Percentiles rank a stretch among this genome's conserved stretches.
Evolutionary conservation across 2,329 filamentous ascomycete species (phyloP).

Genomic region (Pseudophaeomoniella oleicola): DNA sequence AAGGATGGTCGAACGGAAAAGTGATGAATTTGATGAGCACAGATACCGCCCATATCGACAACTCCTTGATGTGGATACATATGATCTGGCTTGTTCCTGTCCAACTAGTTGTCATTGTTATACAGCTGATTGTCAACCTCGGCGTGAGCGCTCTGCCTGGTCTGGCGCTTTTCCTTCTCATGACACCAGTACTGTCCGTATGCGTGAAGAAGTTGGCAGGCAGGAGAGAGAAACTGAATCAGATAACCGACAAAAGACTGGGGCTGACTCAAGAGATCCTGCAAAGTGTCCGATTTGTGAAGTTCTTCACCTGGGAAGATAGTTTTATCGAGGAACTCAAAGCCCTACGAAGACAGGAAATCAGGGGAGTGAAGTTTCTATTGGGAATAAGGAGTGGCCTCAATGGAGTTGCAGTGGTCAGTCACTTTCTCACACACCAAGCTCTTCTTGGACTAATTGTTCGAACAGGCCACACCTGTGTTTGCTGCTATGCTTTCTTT

Average conservation of each 20-base stretch:
- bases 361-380: neutral
- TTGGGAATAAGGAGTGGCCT: neutral
- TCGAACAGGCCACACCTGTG: neutral
- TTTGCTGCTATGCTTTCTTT: too few species aligned
- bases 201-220: neutral
- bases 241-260: constrained; percentile 1
- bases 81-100: neutral
- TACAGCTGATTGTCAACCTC: neutral
- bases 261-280: neutral
- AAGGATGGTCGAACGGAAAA: neutral
- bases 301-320: neutral
- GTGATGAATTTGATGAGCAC: neutral
- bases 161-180: neutral
- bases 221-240: neutral
- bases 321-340: neutral
- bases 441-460: neutral
- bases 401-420: neutral
- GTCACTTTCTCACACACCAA: neutral
- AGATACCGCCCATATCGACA: neutral
- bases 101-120: neutral
- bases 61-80: neutral
- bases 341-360: neutral
- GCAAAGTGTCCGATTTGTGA: neutral
- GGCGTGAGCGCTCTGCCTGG: neutral
- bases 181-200: neutral